These are phyloP conservation scores for Hibiscus trionum DNA, from an alignment of 345 rosid species.

Conservation along the genomic window DNA sequence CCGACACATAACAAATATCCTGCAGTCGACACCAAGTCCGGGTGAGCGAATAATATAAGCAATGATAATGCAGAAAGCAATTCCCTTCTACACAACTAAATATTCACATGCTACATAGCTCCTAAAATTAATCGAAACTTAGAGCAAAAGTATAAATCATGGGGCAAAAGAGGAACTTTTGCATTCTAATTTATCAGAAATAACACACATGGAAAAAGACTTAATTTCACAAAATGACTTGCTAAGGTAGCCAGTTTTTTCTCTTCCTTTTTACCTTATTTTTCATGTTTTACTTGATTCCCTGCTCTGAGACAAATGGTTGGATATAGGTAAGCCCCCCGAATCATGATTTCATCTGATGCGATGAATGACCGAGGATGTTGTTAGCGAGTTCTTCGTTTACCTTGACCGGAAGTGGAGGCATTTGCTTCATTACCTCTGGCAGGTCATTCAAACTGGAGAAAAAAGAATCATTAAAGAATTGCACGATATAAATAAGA, in stretches of 20 bases:
- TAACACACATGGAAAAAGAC: not conserved
- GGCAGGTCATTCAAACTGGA: slow-evolving; percentile 78
- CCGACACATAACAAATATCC: not conserved
- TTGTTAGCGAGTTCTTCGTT: slow-evolving; percentile 67
- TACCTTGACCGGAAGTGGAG: slow-evolving; percentile 70
- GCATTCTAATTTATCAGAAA: slow-evolving; percentile 6
- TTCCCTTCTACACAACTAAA: slow-evolving; percentile 4
- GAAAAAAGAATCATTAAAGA: slow-evolving; percentile 15
- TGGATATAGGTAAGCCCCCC: slow-evolving; percentile 10
- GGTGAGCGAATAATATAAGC: not conserved
- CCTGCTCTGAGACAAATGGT: slow-evolving; percentile 9
- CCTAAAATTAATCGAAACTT: slow-evolving; percentile 11
- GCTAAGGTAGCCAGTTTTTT: slow-evolving; percentile 9
- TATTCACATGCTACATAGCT: slow-evolving; percentile 33
- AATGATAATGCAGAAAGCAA: slow-evolving; percentile 9
- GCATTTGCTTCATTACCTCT: slow-evolving; percentile 85
- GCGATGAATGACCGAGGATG: slow-evolving; percentile 47
- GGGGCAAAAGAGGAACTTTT: not conserved
- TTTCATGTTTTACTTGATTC: not conserved
- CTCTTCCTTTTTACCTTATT: slow-evolving; percentile 43
- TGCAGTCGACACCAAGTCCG: not conserved
- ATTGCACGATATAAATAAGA: not conserved
- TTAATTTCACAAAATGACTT: slow-evolving; percentile 1
- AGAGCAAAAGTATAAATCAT: not conserved
- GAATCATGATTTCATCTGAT: slow-evolving; percentile 43